phyloP scores from a whole-genome alignment of 1,284 basidiomycete species.

The Papiliotrema flavescens region DNA sequence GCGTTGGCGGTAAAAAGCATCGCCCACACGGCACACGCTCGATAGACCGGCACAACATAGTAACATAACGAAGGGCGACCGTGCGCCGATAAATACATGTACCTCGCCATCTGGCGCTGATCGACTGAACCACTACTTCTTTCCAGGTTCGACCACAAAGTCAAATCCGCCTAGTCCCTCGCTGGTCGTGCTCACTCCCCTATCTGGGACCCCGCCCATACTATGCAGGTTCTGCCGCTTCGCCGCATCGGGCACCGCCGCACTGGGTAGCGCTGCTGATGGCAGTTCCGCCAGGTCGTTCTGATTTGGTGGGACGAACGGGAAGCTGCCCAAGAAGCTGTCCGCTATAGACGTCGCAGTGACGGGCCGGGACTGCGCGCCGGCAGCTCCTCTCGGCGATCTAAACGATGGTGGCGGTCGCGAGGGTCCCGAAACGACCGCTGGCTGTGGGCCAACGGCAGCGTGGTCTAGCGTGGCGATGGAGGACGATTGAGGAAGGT shows the following conservation, averaged over 20 bases:
- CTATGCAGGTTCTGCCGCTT: background rate
- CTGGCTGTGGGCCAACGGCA: constrained; percentile 4
- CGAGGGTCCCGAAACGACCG: background rate
- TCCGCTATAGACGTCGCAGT: constrained; percentile 37
- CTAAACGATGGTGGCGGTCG: constrained; percentile 14
- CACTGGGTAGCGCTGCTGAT: constrained; percentile 9
- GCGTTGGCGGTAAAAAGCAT: no score
- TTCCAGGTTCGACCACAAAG: constrained; percentile 27
- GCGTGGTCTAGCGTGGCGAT: constrained; percentile 23
- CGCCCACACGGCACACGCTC: no score
- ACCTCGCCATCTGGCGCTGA: no score
- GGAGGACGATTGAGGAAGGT: constrained; percentile 27
- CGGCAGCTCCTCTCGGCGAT: background rate
- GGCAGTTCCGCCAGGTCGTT: constrained; percentile 30
- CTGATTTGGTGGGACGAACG: constrained; percentile 39
- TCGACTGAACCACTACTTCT: no score
- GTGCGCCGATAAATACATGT: no score
- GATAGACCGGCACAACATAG: no score
- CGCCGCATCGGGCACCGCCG: constrained; percentile 2
- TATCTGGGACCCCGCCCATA: constrained; percentile 7
- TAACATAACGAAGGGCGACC: no score
- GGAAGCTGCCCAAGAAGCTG: constrained; percentile 42
- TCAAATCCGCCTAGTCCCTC: constrained; percentile 43
- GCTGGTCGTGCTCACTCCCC: constrained; percentile 33
- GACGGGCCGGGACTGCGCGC: constrained; percentile 6